Evolutionary conservation across 805 yeast species (phyloP), one percentile per base, ranked within the genome.

Genomic region (Danielozyma ontarioensis): DNA sequence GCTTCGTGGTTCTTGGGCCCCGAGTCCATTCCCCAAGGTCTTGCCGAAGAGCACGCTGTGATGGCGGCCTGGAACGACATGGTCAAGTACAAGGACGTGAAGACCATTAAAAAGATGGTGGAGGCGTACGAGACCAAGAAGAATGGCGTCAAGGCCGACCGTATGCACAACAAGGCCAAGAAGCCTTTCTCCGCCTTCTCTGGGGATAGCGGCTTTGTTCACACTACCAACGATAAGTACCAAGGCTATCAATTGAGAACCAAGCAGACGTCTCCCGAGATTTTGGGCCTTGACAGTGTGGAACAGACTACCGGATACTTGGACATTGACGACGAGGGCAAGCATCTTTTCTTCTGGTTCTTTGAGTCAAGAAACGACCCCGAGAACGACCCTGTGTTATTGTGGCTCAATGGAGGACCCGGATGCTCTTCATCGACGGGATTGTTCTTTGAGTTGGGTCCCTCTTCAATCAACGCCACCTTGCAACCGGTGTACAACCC

Each of bases 361-460:
- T 55, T 56, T 24, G 62, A 56, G 36, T 45, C 53, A n/a, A 49
- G 64, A 11, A 67, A 70, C 41, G 67, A 62, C 25, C 97, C 97
- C 3, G 62, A 58, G 34, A 84, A 68, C 33, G 97, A 90, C 59
- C 97, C 97, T 2, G 72, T 88, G 15, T 72, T 90, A 35, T 68
- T 90, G 45, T 88, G 96, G 97, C 68, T 89, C 48, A 89, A 89
- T 54, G 97, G 97, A 44, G 96, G 97, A 4, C 97, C 97, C 24
- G 97, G 97, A 10, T 89, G 97, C 55, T 85, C 96, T 0, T 85
- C 96, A 1, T 63, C 87, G 53, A 85, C 94, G 22, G 97, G 97
- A 6, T 66, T 89, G 37, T 77, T 90, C 48, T 87, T 89, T 51
- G 97, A 90, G 58, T 72, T 88, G 51, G 97, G 97, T 17, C 95